Evolutionary conservation across 768 basidiomycete species (phyloP).

Genomic region (Pilatotrama ljubarskyi): DNA sequence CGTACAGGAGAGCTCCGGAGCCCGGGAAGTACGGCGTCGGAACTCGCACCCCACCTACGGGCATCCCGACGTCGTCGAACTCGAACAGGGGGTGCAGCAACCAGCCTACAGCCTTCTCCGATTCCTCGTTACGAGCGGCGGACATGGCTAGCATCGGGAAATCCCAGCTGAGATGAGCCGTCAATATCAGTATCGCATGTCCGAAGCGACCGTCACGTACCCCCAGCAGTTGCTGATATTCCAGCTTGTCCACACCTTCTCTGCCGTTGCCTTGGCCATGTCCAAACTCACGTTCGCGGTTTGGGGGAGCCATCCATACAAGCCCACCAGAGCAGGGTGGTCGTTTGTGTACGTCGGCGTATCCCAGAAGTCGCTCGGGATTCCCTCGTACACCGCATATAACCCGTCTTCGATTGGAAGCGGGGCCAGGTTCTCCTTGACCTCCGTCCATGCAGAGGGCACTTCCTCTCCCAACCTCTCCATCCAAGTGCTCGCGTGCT

Average conservation of each 20-base stretch:
- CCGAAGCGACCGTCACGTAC: slow-evolving; percentile 31
- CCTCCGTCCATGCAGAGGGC: slow-evolving; percentile 45
- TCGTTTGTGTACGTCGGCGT: slow-evolving; percentile 52
- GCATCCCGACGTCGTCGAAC: slow-evolving; percentile 65
- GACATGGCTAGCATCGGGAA: slow-evolving; percentile 66
- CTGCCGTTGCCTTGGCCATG: slow-evolving; percentile 49
- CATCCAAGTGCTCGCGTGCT: slow-evolving; percentile 52
- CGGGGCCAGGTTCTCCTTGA: slow-evolving; percentile 48
- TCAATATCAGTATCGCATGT: background rate
- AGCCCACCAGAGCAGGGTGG: slow-evolving; percentile 56
- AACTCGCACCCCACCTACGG: slow-evolving; percentile 52
- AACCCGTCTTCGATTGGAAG: slow-evolving; percentile 51
- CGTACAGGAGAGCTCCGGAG: slow-evolving; percentile 50
- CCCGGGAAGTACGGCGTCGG: slow-evolving; percentile 64
- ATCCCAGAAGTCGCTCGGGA: slow-evolving; percentile 52
- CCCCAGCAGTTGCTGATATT: slow-evolving; percentile 57
- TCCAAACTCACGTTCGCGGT: slow-evolving; percentile 47
- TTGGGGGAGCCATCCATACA: slow-evolving; percentile 58
- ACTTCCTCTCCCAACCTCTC: slow-evolving; percentile 40
- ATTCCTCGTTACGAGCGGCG: slow-evolving; percentile 52
- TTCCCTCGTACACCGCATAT: slow-evolving; percentile 58
- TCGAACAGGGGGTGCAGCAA: slow-evolving; percentile 53
- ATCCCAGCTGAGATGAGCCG: slow-evolving; percentile 47
- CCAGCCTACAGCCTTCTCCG: slow-evolving; percentile 53
- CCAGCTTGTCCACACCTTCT: slow-evolving; percentile 56